A percentile compares a stretch with the other conserved stretches of the same genome.
Conservation (phyloP, 768 basidiomycete species). For the Tylopilus sp. region DNA sequence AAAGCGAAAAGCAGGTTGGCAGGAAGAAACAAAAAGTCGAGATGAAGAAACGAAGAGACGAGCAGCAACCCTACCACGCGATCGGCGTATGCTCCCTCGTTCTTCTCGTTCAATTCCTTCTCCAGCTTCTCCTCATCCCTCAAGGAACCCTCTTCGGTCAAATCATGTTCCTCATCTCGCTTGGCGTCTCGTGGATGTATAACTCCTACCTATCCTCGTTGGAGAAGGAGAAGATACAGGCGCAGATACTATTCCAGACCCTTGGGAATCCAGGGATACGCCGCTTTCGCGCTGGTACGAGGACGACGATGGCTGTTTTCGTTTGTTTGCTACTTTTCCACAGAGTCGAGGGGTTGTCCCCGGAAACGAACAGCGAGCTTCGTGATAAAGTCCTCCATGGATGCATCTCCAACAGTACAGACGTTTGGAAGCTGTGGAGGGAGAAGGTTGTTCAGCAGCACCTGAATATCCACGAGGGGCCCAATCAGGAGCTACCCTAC, state of each 20-base stretch:
- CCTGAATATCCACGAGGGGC: background rate
- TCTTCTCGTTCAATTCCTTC: slow-evolving; percentile 28
- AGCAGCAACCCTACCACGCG: background rate
- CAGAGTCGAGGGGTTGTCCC: background rate
- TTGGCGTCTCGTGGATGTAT: slow-evolving; percentile 34
- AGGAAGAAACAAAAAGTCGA: background rate
- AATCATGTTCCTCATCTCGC: slow-evolving; percentile 30
- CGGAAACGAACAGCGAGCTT: background rate
- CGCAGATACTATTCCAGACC: slow-evolving; percentile 9
- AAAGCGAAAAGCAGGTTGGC: too few species aligned
- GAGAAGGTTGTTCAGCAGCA: slow-evolving; percentile 18
- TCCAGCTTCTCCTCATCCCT: slow-evolving; percentile 34
- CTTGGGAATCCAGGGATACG: slow-evolving; percentile 6
- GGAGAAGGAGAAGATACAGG: slow-evolving; percentile 31
- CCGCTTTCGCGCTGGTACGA: slow-evolving; percentile 11
- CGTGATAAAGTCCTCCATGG: slow-evolving; percentile 10
- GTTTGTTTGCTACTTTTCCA: slow-evolving; percentile 23
- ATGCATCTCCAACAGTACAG: slow-evolving; percentile 22
- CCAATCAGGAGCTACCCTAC: background rate
- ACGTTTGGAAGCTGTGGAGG: slow-evolving; percentile 22
- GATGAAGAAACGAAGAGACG: background rate
- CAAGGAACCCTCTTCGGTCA: slow-evolving; percentile 34
- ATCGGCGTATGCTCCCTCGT: slow-evolving; percentile 29
- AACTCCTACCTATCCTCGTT: slow-evolving; percentile 13
- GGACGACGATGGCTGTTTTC: slow-evolving; percentile 24